Base-by-base conservation (phyloP, 2,329 filamentous ascomycete species). In the Monosporascus cannonballus region DNA sequence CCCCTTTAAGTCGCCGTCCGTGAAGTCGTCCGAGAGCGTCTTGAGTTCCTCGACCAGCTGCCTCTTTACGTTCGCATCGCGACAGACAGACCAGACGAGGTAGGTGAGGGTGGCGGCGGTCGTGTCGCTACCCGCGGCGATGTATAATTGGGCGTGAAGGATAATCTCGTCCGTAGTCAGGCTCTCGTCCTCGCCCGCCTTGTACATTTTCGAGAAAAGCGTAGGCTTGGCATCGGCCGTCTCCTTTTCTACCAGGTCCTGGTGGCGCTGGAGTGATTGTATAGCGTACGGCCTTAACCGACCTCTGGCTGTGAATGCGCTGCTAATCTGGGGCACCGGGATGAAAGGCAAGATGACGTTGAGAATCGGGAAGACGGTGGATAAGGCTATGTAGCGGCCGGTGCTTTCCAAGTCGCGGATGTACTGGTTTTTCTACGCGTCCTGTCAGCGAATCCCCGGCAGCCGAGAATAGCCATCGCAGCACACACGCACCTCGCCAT, bases 111-210 rank as follows among this genome's bases (percentile, higher is more conserved):
- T 73, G n/a, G 71, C 68, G 0, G 77, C 72, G 0, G 78, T 80
- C 0, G 78, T 81, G 51, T 81, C 78, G 41, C 71, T 76, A 1
- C 78, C 78, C 1, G 77, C 79, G 3, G 78, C 36, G 46, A 81
- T 79, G 55, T 75, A 77, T 0, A 64, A 51, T 17, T 56, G 57
- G 4, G 59, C 59, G 24, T 61, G 56, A 24, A 47, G 9, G 2
- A 24, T 41, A 9, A 61, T 24, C 38, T 64, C 61, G 1, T 55
- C 25, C 4, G 41, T 49, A 2, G 54, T 52, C 42, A 63, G 50
- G 42, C 55, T 61, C 14, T 62, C 58, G 11, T 67, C 61, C 6
- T 68, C 66, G 15, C 50, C 30, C 3, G 67, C 68, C 53, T 70
- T 61, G 54, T 70, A 67, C 5, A 74, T 56, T 54, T 69, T 69